Evolutionary conservation across 164 flowering plant species (phyloP), one percentile per base, ranked within the genome.

Genomic region (Vitis rotundifolia): DNA sequence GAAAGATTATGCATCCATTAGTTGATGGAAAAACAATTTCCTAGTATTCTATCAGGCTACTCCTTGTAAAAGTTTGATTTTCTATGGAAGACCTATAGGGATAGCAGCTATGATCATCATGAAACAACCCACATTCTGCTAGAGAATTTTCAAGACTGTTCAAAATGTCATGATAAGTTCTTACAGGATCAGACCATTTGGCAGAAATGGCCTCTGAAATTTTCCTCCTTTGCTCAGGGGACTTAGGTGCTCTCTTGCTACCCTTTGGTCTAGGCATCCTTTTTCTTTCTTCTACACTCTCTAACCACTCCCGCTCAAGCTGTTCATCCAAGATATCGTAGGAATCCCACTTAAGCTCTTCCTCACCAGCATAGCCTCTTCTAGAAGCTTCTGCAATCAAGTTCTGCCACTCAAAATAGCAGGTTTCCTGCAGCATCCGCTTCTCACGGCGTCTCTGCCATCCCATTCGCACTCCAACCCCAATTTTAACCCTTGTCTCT

Each of bases 131-230:
- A 37, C 44, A 37, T 37, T 37, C 44, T 37, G 44, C 44, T 6
- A 18, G 13, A 11, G 44, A 66, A 64, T 19, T n/a, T 48, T 28
- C 48, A 70, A 16, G 9, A 47, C 11, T 29, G 26, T 47, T 10
- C 15, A 63, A 61, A 53, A 53, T 52, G 58, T 28, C 57, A 50
- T 47, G 18, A 79, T 2, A 70, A 66, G 52, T 28, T 64, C 99
- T 88, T 84, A 93, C 99, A 69, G 93, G 93, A 78, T 95, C 98
- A 70, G 89, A 88, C 99, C 97, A 95, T 85, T 95, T 95, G 68
- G 96, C 96, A 68, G 97, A 83, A 70, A 95, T 91, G 69, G 99
- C 91, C 76, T 78, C 88, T 12, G 99, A 81, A 51, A 95, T 95
- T 78, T 88, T 95, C 78, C 81, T 87, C 71, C 90, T 83, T 67